Conservation (phyloP, 345 rosid species). For the Lepidium aucheri region DNA sequence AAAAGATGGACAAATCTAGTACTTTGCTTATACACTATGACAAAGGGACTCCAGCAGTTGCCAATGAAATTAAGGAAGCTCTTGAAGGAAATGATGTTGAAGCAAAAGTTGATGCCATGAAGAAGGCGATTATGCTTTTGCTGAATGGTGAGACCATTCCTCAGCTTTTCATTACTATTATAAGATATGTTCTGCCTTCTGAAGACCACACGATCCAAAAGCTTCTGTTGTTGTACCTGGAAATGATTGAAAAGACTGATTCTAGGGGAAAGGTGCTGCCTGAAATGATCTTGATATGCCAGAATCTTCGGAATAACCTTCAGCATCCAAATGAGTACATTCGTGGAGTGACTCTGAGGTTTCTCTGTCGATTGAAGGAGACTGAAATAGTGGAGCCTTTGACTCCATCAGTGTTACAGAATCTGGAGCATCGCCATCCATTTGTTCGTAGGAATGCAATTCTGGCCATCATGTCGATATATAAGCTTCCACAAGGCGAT, state of each 20-base stretch:
- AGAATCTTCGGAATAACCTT: constrained; percentile 80
- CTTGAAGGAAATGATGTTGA: constrained; percentile 71
- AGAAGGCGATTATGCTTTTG: constrained; percentile 82
- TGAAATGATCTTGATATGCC: constrained; percentile 92
- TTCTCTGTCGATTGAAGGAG: constrained; percentile 65
- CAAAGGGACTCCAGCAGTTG: constrained; percentile 76
- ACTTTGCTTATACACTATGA: constrained; percentile 75
- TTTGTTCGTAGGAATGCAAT: constrained; percentile 66
- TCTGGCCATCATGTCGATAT: constrained; percentile 60
- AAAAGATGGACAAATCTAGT: constrained; percentile 72
- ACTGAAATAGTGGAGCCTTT: constrained; percentile 63
- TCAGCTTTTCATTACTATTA: constrained; percentile 85
- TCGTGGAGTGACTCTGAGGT: constrained; percentile 77
- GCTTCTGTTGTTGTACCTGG: constrained; percentile 68
- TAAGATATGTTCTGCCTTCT: constrained; percentile 76
- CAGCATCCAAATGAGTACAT: constrained; percentile 86
- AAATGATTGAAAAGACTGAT: constrained; percentile 79
- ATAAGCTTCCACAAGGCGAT: constrained; percentile 68
- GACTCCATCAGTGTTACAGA: constrained; percentile 66
- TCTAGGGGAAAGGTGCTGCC: constrained; percentile 68
- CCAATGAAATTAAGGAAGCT: constrained; percentile 86
- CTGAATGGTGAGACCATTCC: constrained; percentile 89
- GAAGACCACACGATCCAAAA: constrained; percentile 90
- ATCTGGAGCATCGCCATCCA: constrained; percentile 69
- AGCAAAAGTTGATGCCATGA: constrained; percentile 73